Percentiles rank a stretch among this genome's conserved stretches.
These are phyloP conservation scores for Brassica cretica DNA, from an alignment of 345 rosid species.

Conservation along the genomic window DNA sequence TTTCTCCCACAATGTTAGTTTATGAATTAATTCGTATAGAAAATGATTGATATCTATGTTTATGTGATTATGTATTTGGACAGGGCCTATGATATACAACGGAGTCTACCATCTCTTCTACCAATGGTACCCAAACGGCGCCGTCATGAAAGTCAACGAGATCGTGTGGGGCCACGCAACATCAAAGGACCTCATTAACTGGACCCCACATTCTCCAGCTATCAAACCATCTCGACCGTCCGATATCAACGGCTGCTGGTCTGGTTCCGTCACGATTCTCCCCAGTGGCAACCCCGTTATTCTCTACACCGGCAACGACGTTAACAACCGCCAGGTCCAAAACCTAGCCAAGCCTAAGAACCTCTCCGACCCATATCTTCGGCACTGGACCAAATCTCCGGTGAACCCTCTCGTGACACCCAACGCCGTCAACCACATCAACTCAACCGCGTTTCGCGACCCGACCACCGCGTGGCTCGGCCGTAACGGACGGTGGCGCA, in stretches of 20 bases:
- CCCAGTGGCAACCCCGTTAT: constrained; percentile 47
- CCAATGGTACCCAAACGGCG: constrained; percentile 42
- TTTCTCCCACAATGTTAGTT: background rate
- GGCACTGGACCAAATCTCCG: constrained; percentile 52
- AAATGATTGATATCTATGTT: background rate
- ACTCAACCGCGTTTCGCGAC: constrained; percentile 52
- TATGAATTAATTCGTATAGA: background rate
- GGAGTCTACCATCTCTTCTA: constrained; percentile 46
- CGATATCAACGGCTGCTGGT: constrained; percentile 65
- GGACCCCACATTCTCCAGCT: constrained; percentile 58
- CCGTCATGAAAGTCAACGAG: constrained; percentile 55
- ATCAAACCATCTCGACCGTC: constrained; percentile 49
- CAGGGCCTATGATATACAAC: constrained; percentile 43
- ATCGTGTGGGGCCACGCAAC: constrained; percentile 80
- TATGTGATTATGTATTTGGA: background rate
- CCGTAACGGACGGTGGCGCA: constrained; percentile 50
- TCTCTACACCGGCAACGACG: constrained; percentile 64
- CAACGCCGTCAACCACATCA: constrained; percentile 22
- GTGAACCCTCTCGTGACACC: constrained; percentile 58
- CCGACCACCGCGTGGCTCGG: constrained; percentile 75
- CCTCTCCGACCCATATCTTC: constrained; percentile 56
- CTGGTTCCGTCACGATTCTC: constrained; percentile 68
- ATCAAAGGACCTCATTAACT: constrained; percentile 67
- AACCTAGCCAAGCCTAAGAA: constrained; percentile 58
- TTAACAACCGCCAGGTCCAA: constrained; percentile 46